Percentiles rank a stretch among this genome's conserved stretches.
Conservation (phyloP, 2,329 filamentous ascomycete genomes). For the Fusarium domesticum region DNA sequence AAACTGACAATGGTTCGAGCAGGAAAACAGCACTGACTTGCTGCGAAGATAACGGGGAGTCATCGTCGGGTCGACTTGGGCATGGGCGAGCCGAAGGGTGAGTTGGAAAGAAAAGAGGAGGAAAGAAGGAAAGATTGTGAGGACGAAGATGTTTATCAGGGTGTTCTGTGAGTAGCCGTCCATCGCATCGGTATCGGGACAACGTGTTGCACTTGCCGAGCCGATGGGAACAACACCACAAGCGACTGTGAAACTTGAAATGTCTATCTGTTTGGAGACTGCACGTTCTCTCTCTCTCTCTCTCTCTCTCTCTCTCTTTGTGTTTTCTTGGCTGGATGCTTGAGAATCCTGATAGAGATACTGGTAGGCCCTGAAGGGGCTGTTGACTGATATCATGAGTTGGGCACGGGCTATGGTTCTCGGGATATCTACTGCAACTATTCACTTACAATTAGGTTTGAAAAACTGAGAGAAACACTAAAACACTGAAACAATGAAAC, state of each 20-base stretch:
- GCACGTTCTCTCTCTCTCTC: background rate
- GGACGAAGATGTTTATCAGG: constrained; percentile 15
- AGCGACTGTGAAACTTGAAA: constrained; percentile 3
- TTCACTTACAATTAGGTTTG: too few relatives aligned
- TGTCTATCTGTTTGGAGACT: background rate
- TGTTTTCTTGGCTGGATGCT: background rate
- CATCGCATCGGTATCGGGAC: constrained; percentile 6
- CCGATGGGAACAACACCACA: constrained; percentile 6
- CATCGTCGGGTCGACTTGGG: too few relatives aligned
- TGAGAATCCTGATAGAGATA: too few relatives aligned
- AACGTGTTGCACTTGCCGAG: constrained; percentile 15
- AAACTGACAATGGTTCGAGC: constrained; percentile 5
- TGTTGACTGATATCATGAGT: too few relatives aligned
- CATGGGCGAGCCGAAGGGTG: too few relatives aligned
- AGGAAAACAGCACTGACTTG: constrained; percentile 3
- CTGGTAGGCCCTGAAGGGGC: too few relatives aligned
- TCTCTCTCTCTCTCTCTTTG: background rate
- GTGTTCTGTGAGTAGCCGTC: constrained; percentile 14
- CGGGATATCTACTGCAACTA: too few relatives aligned
- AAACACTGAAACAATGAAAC: too few relatives aligned
- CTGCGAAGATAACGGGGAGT: too few relatives aligned
- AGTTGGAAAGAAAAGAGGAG: background rate
- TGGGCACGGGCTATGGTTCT: too few relatives aligned
- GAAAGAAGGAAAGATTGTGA: background rate
- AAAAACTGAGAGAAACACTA: too few relatives aligned